A percentile compares a stretch with the other conserved stretches of the same genome.
Conservation (phyloP, 768 basidiomycete species). For the Lentinula guzmanii region DNA sequence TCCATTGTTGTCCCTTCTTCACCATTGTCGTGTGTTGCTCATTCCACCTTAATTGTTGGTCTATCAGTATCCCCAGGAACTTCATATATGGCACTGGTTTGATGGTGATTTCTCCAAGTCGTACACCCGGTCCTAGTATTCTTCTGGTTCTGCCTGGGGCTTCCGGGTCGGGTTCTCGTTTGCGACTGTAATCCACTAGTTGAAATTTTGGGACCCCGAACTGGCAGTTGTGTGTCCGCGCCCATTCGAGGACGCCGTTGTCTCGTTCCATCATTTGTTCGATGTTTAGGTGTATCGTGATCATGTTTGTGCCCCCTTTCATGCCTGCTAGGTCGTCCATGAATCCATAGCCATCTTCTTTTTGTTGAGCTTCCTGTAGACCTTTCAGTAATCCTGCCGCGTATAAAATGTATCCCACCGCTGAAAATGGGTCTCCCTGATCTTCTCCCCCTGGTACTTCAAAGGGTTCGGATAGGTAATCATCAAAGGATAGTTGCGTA, state of each 20-base stretch:
- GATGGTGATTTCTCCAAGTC: background rate
- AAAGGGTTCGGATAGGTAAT: constrained; percentile 16
- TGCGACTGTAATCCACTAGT: background rate
- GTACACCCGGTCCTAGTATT: background rate
- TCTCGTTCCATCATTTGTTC: constrained; percentile 11
- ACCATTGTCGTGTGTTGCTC: constrained; percentile 7
- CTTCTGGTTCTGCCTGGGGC: background rate
- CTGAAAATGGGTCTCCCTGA: constrained; percentile 21
- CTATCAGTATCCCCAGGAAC: background rate
- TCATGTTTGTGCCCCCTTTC: constrained; percentile 7
- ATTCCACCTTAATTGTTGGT: constrained; percentile 5
- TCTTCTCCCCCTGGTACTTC: constrained; percentile 14
- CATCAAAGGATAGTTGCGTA: constrained; percentile 20
- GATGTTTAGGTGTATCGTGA: constrained; percentile 1
- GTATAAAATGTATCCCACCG: constrained; percentile 19
- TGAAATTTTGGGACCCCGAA: background rate
- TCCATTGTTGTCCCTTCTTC: constrained; percentile 9
- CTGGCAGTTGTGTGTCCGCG: background rate
- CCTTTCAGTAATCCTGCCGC: constrained; percentile 8
- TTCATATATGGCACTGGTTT: background rate
- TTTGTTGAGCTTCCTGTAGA: constrained; percentile 9
- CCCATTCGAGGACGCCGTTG: background rate
- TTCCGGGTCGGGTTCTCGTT: background rate
- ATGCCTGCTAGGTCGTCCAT: constrained; percentile 14
- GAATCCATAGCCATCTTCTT: constrained; percentile 7